Base-by-base conservation (phyloP, 768 basidiomycete species). In the Holtermanniella nyarrowii region DNA sequence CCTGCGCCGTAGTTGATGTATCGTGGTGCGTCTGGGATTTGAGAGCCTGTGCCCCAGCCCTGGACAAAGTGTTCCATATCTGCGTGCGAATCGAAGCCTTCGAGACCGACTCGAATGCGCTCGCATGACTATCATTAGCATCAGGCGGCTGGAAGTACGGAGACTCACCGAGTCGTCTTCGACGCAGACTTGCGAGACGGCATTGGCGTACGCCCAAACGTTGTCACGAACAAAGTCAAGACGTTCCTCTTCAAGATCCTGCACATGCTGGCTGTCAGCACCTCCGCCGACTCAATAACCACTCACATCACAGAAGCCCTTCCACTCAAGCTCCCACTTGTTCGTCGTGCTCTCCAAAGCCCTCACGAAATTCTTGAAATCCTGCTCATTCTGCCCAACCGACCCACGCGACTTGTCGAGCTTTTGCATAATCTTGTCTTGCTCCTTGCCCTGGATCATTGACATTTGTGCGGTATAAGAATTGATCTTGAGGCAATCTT, bases 291-390 rank as follows among this genome's bases (percentile, higher is more conserved):
- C 27, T 37, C 14, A 14, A 24, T 4, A 21, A 43, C 5, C 4
- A 56, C 72, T 63, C 49, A 74, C 73, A 71, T 99, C 95, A 65
- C 88, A 91, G 73, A 95, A 97, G 2, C 75, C 75, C 72, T 87
- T 91, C 95, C 95, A 99, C 54, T 87, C 84, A 55, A 78, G 76
- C 66, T 95, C 90, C 95, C 93, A 97, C 63, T 85, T 84, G 46
- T 74, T 77, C 20, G 79, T 77, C 13, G 88, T 93, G 46, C 87
- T 85, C 58, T 81, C 79, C 39, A 95, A 71, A 0, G 82, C 83
- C 50, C 80, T 80, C 2, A 86, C 80, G 66, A 89, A 90, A 66
- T 85, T 86, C n/a, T 79, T 78, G 65, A 88, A 96, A 54, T 99
- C 95, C 31, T 84, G 80, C 72, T 97, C 90, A 68, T 95, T 95